phyloP scores from a whole-genome alignment of 2,329 filamentous ascomycete genomes.

The Fusarium mangiferae region DNA sequence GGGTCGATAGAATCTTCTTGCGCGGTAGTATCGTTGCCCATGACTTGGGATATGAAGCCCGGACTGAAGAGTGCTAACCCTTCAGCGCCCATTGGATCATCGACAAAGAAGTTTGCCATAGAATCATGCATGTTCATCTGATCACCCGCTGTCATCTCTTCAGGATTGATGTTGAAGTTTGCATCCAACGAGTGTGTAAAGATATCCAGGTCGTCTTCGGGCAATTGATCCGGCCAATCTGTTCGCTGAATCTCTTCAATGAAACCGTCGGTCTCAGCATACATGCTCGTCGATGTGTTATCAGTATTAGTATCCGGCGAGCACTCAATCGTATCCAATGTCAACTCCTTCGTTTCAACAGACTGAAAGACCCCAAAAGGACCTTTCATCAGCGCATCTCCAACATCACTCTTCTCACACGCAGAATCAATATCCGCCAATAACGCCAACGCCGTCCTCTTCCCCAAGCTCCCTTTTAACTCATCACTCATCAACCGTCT shows the following conservation, averaged over 20 bases:
- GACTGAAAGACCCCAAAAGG: slow-evolving; percentile 39
- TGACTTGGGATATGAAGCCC: slow-evolving; percentile 36
- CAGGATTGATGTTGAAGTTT: background rate
- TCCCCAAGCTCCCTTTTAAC: slow-evolving; percentile 47
- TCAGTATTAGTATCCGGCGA: slow-evolving; percentile 19
- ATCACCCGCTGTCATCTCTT: background rate
- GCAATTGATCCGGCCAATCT: slow-evolving; percentile 38
- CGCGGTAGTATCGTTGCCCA: slow-evolving; percentile 10
- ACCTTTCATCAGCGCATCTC: slow-evolving; percentile 21
- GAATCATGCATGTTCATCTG: slow-evolving; percentile 25
- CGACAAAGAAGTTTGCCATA: slow-evolving; percentile 31
- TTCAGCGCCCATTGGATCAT: slow-evolving; percentile 37
- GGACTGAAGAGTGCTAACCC: slow-evolving; percentile 36
- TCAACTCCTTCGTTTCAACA: background rate
- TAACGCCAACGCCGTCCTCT: slow-evolving; percentile 33
- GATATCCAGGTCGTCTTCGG: slow-evolving; percentile 31
- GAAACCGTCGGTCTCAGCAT: slow-evolving; percentile 29
- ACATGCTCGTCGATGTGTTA: slow-evolving; percentile 21
- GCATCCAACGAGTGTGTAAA: slow-evolving; percentile 34
- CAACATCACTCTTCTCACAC: slow-evolving; percentile 27
- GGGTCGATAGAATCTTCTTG: background rate
- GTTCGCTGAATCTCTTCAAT: slow-evolving; percentile 36
- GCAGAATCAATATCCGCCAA: slow-evolving; percentile 42
- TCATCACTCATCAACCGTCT: slow-evolving; percentile 41
- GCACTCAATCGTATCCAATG: background rate